Base-by-base conservation (phyloP, 768 basidiomycete species). In the Rhizopogon sp. region DNA sequence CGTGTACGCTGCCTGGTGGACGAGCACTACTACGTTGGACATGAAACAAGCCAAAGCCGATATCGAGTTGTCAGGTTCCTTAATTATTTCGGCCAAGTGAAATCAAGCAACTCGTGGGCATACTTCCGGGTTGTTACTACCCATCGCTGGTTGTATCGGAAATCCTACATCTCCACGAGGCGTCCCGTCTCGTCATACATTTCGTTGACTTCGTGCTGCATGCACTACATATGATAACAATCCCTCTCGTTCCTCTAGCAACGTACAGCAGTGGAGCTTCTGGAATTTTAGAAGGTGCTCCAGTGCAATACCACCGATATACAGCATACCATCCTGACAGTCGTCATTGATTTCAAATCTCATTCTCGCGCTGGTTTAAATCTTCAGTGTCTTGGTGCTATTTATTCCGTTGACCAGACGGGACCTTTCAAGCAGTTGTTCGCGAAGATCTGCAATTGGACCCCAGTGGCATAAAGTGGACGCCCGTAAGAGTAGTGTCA, bases 1-100 rank as follows among this genome's bases (percentile, higher is more conserved):
- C 63, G 51, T 79, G 78, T 58, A 67, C 65, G 9, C 65, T 74
- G 39, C 69, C 75, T 0, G 79, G 79, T 6, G 64, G 58, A 20
- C 64, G 57, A 17, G 33, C 47, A 3, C 47, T 56, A 43, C 35
- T 71, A 39, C 57, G 51, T 14, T 67, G 64, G 62, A 37, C 33
- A 14, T 40, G 43, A 35, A n/a, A 35, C 72, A 74, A 22, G 20
- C 20, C 22, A 14, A 3, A 9, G 22, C 9, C 3, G 5, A 37
- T 49, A 20, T 49, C 9, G n/a, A 16, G 17, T 16, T 37, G 35
- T 37, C 35, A 37, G 35, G 35, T 20, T 35, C 22, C 22, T 3
- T 2, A 11, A 11, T 42, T 42, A 5, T 22, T 47, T 8, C 9
- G 35, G 41, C 41, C 35, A 20, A 17, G 17, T 13, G 17, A 20